These are phyloP conservation scores for Suillus sp. DNA, from an alignment of 768 basidiomycete species.

Conservation along the genomic window DNA sequence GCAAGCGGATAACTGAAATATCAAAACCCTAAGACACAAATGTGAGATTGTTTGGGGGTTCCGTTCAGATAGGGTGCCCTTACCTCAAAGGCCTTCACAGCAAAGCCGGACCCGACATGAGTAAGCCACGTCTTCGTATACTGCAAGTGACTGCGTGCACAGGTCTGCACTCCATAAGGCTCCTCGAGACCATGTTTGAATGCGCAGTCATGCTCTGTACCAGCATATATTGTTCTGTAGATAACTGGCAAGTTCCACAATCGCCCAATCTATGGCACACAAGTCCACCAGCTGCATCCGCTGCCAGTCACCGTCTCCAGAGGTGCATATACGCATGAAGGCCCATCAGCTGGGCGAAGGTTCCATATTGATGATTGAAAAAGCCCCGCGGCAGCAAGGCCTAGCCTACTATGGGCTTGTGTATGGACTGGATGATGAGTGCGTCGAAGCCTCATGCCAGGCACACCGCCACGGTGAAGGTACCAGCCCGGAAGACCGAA, in stretches of 20 bases:
- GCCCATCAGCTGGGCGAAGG: background rate
- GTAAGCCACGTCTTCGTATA: background rate
- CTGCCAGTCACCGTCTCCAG: background rate
- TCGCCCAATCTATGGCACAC: background rate
- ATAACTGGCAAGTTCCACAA: background rate
- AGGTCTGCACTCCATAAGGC: background rate
- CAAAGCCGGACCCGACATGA: background rate
- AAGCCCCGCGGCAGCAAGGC: background rate
- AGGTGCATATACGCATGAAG: background rate
- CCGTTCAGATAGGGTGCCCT: background rate
- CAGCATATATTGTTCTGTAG: background rate
- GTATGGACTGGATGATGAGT: background rate
- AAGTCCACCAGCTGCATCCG: background rate
- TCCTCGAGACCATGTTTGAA: background rate
- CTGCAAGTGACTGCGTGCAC: constrained; percentile 1
- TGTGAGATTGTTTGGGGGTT: background rate
- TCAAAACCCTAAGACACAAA: background rate
- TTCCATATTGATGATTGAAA: background rate
- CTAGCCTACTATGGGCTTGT: background rate
- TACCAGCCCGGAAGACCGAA: background rate
- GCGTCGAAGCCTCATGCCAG: background rate
- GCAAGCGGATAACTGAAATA: background rate
- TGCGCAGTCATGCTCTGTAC: background rate
- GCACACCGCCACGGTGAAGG: background rate
- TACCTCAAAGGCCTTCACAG: background rate